Evolutionary conservation across 2,329 filamentous ascomycete species (phyloP).

Genomic region (Orbilia blumenaviensis): DNA sequence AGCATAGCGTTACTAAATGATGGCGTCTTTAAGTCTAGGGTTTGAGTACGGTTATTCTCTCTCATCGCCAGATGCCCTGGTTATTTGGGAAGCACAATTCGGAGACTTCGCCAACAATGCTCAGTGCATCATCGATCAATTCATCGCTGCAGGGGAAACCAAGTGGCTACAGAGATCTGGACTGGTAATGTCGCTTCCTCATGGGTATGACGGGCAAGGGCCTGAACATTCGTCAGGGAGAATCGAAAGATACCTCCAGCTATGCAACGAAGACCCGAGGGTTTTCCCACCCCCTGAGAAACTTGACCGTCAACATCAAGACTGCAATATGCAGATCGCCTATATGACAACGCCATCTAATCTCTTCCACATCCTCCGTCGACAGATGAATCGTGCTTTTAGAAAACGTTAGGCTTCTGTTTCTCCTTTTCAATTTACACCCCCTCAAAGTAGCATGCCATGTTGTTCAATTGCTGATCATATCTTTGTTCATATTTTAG

Average conservation of each 20-base stretch:
- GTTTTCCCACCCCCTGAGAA: constrained; percentile 88
- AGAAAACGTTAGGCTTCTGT: constrained; percentile 91
- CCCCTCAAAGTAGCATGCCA: constrained; percentile 8
- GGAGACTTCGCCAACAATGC: constrained; percentile 99
- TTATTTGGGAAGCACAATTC: constrained; percentile 99
- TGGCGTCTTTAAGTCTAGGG: constrained; percentile 74
- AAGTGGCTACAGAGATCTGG: constrained; percentile 99
- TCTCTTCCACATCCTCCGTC: constrained; percentile 92
- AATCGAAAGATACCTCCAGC: constrained; percentile 95
- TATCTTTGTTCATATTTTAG: constrained; percentile 64
- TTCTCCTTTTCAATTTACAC: no score
- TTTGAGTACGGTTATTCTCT: constrained; percentile 99
- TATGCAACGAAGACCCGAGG: constrained; percentile 96
- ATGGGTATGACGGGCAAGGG: constrained; percentile 97
- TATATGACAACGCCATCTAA: constrained; percentile 98
- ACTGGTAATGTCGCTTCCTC: constrained; percentile 92
- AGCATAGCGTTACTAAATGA: neutral
- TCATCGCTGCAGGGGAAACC: constrained; percentile 94
- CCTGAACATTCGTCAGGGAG: constrained; percentile 97
- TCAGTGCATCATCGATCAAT: constrained; percentile 98
- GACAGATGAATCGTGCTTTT: constrained; percentile 99
- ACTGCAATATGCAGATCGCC: constrained; percentile 98
- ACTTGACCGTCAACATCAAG: constrained; percentile 95
- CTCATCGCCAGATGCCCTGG: constrained; percentile 93
- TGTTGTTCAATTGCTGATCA: neutral